Conservation (phyloP, 129 eudicot species). For the Gnaphalium uliginosum region DNA sequence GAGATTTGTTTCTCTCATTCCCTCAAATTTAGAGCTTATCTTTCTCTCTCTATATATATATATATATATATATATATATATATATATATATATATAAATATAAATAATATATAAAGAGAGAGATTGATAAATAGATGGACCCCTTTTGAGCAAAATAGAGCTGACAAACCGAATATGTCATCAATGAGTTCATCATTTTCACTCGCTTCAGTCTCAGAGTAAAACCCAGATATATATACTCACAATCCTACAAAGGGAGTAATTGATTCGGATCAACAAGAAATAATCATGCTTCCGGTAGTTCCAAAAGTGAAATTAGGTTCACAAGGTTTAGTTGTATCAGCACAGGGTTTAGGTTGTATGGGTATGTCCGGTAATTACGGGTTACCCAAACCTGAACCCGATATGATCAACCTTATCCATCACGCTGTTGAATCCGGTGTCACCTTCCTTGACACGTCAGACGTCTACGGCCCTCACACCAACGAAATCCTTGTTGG, state of each 20-base stretch:
- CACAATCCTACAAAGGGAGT: too few species aligned
- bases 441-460: constrained; percentile 48
- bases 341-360: constrained; percentile 53
- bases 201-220: background rate
- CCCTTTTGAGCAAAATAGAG: too few species aligned
- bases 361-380: constrained; percentile 45
- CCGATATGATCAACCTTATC: constrained; percentile 40
- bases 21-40: too few species aligned
- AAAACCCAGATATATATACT: background rate
- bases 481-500: constrained; percentile 50
- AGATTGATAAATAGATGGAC: too few species aligned
- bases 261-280: too few species aligned
- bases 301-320: constrained; percentile 41
- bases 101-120: too few species aligned
- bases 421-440: constrained; percentile 45
- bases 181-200: background rate
- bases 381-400: constrained; percentile 49
- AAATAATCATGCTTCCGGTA: background rate
- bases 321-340: constrained; percentile 50
- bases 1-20: too few species aligned
- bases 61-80: too few species aligned
- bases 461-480: constrained; percentile 50
- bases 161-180: background rate
- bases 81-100: too few species aligned
- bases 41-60: too few species aligned